A percentile compares a stretch with the other conserved stretches of the same genome.
phyloP scores from a whole-genome alignment of 2,329 filamentous ascomycete species.

The Berkeleyomyces rouxiae region DNA sequence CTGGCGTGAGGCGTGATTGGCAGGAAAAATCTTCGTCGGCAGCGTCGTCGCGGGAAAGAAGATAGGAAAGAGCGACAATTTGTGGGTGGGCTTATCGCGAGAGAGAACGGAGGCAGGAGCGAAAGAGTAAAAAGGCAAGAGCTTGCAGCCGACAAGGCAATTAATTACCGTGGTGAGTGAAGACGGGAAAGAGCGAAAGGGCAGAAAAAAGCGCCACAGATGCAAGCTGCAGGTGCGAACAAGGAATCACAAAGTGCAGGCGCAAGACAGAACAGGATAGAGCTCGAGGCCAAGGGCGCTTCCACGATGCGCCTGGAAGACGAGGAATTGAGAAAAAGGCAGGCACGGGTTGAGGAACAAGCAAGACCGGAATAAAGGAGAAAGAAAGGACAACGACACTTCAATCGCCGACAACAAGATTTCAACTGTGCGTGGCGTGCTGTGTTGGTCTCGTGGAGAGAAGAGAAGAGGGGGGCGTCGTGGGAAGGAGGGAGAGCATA shows the following conservation, averaged over 20 bases:
- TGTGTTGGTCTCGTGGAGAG: neutral
- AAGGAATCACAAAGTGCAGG: neutral
- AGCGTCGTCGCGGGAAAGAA: neutral
- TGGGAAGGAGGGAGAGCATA: neutral
- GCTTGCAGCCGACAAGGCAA: neutral
- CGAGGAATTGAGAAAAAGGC: neutral
- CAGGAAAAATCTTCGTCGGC: neutral
- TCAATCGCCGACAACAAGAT: neutral
- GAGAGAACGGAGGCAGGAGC: neutral
- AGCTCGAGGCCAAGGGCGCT: neutral
- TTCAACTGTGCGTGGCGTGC: neutral
- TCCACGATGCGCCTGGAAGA: neutral
- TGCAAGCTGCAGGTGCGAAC: slow-evolving; percentile 1
- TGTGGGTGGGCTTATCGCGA: slow-evolving; percentile 1
- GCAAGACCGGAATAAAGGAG: neutral
- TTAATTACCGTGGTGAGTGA: neutral
- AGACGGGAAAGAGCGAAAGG: neutral
- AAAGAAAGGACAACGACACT: neutral
- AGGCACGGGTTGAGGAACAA: neutral
- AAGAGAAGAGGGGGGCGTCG: neutral
- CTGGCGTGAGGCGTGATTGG: neutral
- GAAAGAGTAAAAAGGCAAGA: neutral
- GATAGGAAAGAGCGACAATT: neutral
- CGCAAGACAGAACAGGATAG: neutral
- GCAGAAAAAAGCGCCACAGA: neutral